phyloP scores from a whole-genome alignment of 1,139 yeast species.

The Maudiozyma humilis region DNA sequence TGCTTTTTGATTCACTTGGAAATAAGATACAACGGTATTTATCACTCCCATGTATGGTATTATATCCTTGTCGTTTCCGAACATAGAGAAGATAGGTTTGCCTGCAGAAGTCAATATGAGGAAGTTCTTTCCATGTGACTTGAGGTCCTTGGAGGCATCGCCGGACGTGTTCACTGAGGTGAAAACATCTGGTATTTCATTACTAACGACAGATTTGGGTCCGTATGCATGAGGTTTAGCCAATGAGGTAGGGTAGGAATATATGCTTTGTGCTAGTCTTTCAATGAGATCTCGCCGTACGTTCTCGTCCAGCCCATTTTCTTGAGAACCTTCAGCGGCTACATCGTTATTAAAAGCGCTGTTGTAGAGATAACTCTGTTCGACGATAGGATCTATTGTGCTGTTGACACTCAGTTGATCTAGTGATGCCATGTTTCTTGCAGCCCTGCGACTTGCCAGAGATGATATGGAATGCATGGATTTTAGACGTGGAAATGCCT shows the following conservation, averaged over 20 bases:
- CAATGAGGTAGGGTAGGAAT: slow-evolving; percentile 15
- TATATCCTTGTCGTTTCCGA: slow-evolving; percentile 64
- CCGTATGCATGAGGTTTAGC: slow-evolving; percentile 1
- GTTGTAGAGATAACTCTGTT: neutral
- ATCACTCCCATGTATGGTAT: slow-evolving; percentile 64
- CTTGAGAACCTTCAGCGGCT: neutral
- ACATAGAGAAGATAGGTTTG: slow-evolving; percentile 78
- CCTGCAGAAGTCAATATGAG: slow-evolving; percentile 87
- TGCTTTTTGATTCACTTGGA: slow-evolving; percentile 29
- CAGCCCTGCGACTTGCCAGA: slow-evolving; percentile 2
- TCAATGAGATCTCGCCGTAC: slow-evolving; percentile 11
- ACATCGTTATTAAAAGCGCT: neutral
- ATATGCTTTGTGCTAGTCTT: slow-evolving; percentile 19
- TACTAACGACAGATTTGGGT: slow-evolving; percentile 17
- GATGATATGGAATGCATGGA: slow-evolving; percentile 11
- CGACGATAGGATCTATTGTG: neutral
- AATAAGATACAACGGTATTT: slow-evolving; percentile 37
- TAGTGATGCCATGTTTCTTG: neutral
- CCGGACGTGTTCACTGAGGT: neutral
- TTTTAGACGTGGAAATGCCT: neutral
- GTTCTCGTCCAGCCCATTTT: neutral
- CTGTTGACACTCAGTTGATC: slow-evolving; percentile 3
- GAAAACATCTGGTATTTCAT: slow-evolving; percentile 24
- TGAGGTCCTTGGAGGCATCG: neutral
- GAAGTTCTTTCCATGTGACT: slow-evolving; percentile 34